phyloP scores from a whole-genome alignment of 2,329 filamentous ascomycete species.

The Epichloe uncinata region DNA sequence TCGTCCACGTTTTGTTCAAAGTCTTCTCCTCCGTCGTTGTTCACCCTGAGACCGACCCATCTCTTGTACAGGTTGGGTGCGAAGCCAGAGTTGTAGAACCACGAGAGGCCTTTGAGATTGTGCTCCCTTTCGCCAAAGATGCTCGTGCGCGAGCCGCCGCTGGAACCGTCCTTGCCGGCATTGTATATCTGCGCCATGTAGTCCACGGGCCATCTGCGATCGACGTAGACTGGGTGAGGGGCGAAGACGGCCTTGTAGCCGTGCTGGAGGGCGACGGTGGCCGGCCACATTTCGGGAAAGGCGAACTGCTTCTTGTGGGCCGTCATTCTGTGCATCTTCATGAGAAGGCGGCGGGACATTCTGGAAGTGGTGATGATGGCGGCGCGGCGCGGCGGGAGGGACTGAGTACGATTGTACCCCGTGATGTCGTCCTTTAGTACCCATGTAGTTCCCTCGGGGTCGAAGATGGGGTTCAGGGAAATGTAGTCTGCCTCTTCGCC shows the following conservation, averaged over 20 bases:
- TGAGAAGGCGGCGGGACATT: conserved; percentile 65
- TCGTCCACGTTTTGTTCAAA: conserved; percentile 50
- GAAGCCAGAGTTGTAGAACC: conserved; percentile 85
- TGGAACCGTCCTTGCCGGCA: conserved; percentile 58
- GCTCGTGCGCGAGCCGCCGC: conserved; percentile 58
- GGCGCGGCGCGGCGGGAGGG: conserved; percentile 53
- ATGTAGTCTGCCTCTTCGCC: conserved; percentile 86
- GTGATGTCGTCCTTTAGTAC: conserved; percentile 70
- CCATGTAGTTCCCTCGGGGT: conserved; percentile 81
- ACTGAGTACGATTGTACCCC: conserved; percentile 57
- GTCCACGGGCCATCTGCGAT: conserved; percentile 70
- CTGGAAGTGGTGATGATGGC: conserved; percentile 82
- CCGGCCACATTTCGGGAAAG: conserved; percentile 95
- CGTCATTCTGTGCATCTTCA: conserved; percentile 85
- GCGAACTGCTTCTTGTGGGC: conserved; percentile 74
- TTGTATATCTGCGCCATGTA: conserved; percentile 74
- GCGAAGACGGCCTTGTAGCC: conserved; percentile 86
- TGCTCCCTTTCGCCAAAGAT: conserved; percentile 78
- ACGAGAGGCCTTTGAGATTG: conserved; percentile 74
- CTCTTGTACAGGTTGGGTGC: conserved; percentile 67
- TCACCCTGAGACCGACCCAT: conserved; percentile 73
- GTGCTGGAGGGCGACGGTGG: conserved; percentile 76
- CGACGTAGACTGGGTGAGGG: conserved; percentile 78
- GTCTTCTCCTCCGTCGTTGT: conserved; percentile 66
- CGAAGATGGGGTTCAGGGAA: conserved; percentile 82